phyloP scores from a whole-genome alignment of 202 grass and related monocot species.

The Bolboschoenoplectus hybrid region DNA sequence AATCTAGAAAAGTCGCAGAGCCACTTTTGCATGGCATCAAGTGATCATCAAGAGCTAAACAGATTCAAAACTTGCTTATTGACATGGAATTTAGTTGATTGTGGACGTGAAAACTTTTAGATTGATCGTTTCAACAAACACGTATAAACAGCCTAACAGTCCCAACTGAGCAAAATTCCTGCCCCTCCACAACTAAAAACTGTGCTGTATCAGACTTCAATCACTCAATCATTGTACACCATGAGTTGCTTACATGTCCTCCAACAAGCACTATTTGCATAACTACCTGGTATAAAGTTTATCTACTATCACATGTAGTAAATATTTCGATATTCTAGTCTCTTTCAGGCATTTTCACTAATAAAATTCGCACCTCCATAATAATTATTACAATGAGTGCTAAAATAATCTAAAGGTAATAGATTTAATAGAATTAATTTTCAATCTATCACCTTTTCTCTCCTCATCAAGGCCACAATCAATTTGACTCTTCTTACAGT shows the following conservation, averaged over 20 bases:
- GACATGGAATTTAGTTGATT: neutral
- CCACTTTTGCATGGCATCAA: neutral
- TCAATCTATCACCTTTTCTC: neutral
- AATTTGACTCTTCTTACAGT: neutral
- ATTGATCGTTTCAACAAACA: constrained; percentile 5
- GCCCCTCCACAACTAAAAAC: neutral
- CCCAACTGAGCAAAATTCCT: neutral
- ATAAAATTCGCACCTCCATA: neutral
- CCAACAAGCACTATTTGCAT: neutral
- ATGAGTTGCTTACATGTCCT: constrained; percentile 3
- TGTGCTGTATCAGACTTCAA: neutral
- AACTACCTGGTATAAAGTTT: neutral
- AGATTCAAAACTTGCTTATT: neutral
- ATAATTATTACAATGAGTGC: neutral
- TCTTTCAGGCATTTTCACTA: neutral
- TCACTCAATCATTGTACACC: neutral
- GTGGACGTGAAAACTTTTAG: neutral
- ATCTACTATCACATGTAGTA: neutral
- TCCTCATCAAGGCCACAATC: neutral
- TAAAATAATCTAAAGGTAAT: neutral
- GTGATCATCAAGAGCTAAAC: constrained; percentile 6
- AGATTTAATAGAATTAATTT: neutral
- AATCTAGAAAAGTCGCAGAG: neutral
- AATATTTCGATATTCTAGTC: neutral
- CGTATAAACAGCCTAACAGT: neutral